These are phyloP conservation scores for Lentinus polychrous DNA, from an alignment of 1,284 basidiomycete species.

Conservation along the genomic window DNA sequence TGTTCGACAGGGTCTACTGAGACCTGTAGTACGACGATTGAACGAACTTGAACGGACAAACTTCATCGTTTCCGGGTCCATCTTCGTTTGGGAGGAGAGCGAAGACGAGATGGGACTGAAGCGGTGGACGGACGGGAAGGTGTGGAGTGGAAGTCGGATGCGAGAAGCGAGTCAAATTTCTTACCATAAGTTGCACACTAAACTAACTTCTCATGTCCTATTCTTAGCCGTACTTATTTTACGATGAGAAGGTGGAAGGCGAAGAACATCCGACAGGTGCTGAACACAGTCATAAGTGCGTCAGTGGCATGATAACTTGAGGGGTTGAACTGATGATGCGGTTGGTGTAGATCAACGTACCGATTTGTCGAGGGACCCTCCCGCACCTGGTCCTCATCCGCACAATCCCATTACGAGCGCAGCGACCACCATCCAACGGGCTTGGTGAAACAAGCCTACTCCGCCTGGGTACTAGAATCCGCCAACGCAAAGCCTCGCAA, in stretches of 20 bases:
- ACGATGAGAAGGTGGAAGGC: conserved; percentile 48
- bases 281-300: conserved; percentile 35
- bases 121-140: conserved; percentile 58
- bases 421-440: conserved; percentile 45
- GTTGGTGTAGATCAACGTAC: conserved; percentile 29
- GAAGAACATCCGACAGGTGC: conserved; percentile 29
- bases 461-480: conserved; percentile 47
- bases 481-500: conserved; percentile 44
- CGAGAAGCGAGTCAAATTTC: conserved; percentile 36
- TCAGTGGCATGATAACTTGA: not conserved
- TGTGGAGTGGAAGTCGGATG: conserved; percentile 63
- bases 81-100: conserved; percentile 63
- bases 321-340: not conserved
- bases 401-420: conserved; percentile 51
- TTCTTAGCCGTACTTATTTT: conserved; percentile 51
- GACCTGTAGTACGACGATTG: conserved; percentile 43
- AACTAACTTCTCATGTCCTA: conserved; percentile 8
- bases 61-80: conserved; percentile 51
- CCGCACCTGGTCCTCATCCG: conserved; percentile 43
- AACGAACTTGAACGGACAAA: conserved; percentile 52
- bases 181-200: not conserved
- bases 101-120: conserved; percentile 56
- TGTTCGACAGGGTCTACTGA: conserved; percentile 45
- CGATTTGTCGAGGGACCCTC: conserved; percentile 53
- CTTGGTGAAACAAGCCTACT: conserved; percentile 59